Base-by-base conservation (phyloP, 2,329 filamentous ascomycete genomes). In the Sordariomycetes sp. region DNA sequence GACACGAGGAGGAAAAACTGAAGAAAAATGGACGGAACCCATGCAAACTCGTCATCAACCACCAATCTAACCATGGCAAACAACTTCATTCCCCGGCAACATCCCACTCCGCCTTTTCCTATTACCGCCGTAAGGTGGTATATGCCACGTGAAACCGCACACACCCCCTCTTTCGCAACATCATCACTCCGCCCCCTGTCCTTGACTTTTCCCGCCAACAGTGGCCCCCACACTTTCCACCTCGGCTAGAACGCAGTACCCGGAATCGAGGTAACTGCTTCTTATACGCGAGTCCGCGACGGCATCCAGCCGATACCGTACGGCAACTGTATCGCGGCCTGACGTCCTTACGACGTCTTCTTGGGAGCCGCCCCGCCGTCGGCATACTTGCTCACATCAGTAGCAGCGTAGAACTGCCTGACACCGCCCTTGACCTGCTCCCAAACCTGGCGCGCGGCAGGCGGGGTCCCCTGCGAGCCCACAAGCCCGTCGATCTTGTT, bases 381-480 rank as follows among this genome's bases (percentile, higher is more conserved):
- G 61, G 83, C 70, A 73, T 92, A 94, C 70, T 83, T 85, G 73
- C 80, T 81, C 64, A 90, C 67, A 67, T 96, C 89, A 48, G 91
- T 95, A 57, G 79, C 79, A 64, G 90, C 84, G 68, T 90, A 85
- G 66, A 85, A 90, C 73, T 91, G 85, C 69, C 82, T 80, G 56
- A 84, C 77, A 53, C 79, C 71, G 61, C 76, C 76, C 85, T 96
- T 96, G 72, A 90, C 75, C 45, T 75, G 78, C 58, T 87, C 86
- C 92, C 92, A 97, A 56, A 79, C 81, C 68, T 92, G 83, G 65
- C 89, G 82, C 58, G 85, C 87, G 28, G 76, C 83, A 1, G 91
- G 90, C 32, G 90, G 90, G 17, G 87, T 90, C 69, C 86, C 89
- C 78, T 96, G 91, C 65, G 90, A 87, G 57, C 90, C 87, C 58